These are phyloP conservation scores for Kwoniella heveanensis DNA, from an alignment of 768 basidiomycete species.

Conservation along the genomic window DNA sequence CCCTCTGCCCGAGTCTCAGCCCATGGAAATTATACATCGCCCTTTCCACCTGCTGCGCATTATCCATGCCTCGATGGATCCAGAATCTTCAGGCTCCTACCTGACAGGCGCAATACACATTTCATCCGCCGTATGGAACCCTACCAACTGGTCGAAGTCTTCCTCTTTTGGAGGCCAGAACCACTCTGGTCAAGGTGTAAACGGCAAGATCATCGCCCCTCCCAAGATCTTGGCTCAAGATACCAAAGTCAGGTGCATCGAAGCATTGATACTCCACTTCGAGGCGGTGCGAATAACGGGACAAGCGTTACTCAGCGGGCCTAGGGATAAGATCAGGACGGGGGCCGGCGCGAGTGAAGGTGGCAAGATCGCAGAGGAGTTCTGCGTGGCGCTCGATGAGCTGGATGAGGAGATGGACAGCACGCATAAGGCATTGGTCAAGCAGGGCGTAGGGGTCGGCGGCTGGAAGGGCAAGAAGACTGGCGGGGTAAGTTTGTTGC, in stretches of 20 bases:
- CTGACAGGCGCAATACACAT: conserved; percentile 44
- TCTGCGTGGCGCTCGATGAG: conserved; percentile 36
- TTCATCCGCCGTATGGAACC: conserved; percentile 40
- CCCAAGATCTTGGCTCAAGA: conserved; percentile 45
- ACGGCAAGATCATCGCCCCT: conserved; percentile 12
- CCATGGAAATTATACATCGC: conserved; percentile 32
- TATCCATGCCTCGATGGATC: conserved; percentile 41
- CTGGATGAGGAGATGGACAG: conserved; percentile 49
- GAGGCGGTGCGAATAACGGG: conserved; percentile 31
- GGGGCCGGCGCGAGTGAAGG: background rate
- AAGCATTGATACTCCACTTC: conserved; percentile 32
- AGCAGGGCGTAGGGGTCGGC: conserved; percentile 32
- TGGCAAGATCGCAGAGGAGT: conserved; percentile 21
- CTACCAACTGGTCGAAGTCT: conserved; percentile 11
- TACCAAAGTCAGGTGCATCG: conserved; percentile 37
- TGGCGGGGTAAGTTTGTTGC: conserved; percentile 23
- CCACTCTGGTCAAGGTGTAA: background rate
- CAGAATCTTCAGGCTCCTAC: conserved; percentile 31
- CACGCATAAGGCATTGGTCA: conserved; percentile 30
- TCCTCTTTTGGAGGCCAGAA: background rate
- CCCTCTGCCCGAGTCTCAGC: conserved; percentile 46
- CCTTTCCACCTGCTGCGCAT: conserved; percentile 47
- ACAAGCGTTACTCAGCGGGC: conserved; percentile 26
- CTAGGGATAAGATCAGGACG: conserved; percentile 15
- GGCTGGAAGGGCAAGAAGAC: conserved; percentile 49